phyloP scores from a whole-genome alignment of 805 yeast genomes.

The Wickerhamomyces kurtzmanii region DNA sequence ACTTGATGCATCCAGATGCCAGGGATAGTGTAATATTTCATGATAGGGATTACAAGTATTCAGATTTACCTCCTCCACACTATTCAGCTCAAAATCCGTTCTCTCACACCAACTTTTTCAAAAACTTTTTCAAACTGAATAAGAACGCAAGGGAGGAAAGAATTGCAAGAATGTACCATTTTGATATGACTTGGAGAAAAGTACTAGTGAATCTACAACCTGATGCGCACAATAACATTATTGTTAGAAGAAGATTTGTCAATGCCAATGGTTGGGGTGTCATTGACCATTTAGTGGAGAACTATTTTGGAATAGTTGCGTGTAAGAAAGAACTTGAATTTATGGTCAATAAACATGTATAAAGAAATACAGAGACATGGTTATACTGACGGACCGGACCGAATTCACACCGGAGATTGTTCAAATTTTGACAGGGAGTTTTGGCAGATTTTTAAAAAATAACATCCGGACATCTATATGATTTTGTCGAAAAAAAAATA shows the following conservation, averaged over 20 bases:
- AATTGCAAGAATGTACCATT: slow-evolving; percentile 85
- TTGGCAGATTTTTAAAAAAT: too few relatives aligned
- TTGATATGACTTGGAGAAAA: slow-evolving; percentile 80
- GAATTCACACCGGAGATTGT: too few relatives aligned
- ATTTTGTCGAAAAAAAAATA: too few relatives aligned
- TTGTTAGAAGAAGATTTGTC: slow-evolving; percentile 80
- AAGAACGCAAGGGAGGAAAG: slow-evolving; percentile 37
- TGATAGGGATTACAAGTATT: slow-evolving; percentile 62
- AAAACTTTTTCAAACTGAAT: slow-evolving; percentile 1
- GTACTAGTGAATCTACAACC: slow-evolving; percentile 80
- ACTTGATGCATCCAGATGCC: slow-evolving; percentile 53
- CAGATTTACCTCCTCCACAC: slow-evolving; percentile 53
- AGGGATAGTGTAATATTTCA: slow-evolving; percentile 69
- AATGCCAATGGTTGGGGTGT: slow-evolving; percentile 96
- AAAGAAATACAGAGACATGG: too few relatives aligned
- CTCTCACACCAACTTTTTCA: background rate
- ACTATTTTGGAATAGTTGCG: slow-evolving; percentile 26
- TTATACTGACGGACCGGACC: too few relatives aligned
- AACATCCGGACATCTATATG: too few relatives aligned
- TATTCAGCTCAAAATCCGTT: slow-evolving; percentile 14
- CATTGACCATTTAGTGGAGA: slow-evolving; percentile 65
- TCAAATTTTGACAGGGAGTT: too few relatives aligned
- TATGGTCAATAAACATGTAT: too few relatives aligned
- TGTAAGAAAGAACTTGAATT: slow-evolving; percentile 4
- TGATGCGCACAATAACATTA: slow-evolving; percentile 91